These are phyloP conservation scores for Penicillium olsonii DNA, from an alignment of 2,329 filamentous ascomycete genomes.

Conservation along the genomic window DNA sequence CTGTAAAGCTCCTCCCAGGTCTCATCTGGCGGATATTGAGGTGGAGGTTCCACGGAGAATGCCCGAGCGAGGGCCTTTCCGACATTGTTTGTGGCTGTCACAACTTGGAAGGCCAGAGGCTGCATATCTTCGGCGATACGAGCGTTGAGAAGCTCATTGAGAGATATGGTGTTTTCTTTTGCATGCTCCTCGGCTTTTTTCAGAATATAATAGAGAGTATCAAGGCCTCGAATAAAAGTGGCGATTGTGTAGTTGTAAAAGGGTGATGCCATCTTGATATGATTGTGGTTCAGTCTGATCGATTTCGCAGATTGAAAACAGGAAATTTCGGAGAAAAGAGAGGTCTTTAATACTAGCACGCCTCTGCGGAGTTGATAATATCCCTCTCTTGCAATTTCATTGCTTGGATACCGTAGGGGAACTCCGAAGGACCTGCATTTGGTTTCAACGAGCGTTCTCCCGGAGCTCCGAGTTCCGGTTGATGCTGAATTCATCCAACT, in stretches of 20 bases:
- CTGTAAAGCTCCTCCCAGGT: neutral
- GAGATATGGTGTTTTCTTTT: neutral
- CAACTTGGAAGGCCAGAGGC: neutral
- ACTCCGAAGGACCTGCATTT: no score
- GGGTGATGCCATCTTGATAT: neutral
- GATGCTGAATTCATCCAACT: no score
- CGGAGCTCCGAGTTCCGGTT: no score
- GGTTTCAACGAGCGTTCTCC: no score
- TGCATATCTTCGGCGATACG: neutral
- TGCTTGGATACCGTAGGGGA: no score
- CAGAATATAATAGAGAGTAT: neutral
- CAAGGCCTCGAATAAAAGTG: neutral
- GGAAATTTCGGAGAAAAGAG: no score
- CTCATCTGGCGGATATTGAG: neutral
- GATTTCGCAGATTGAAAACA: no score
- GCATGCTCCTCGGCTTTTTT: neutral
- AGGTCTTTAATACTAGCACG: no score
- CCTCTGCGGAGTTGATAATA: no score
- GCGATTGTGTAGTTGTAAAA: slow-evolving; percentile 1
- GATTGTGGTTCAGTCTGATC: neutral
- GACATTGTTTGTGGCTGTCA: neutral
- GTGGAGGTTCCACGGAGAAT: neutral
- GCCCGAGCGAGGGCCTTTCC: neutral
- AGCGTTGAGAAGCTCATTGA: neutral
- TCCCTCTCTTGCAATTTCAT: no score